These are phyloP conservation scores for Stromatinia cepivora DNA, from an alignment of 2,329 filamentous ascomycete genomes.

Conservation along the genomic window DNA sequence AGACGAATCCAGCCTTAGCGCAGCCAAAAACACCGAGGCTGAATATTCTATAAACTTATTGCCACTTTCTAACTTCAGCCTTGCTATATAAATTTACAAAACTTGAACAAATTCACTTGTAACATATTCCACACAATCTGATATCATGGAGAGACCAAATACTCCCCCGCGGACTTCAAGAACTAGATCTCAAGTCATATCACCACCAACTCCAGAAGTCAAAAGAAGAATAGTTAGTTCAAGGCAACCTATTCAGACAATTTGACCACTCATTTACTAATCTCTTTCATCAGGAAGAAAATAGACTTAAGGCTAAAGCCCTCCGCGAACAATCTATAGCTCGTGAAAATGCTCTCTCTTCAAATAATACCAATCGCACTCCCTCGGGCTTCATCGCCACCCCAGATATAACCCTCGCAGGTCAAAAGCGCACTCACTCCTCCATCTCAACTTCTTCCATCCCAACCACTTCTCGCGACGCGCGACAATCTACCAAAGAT, in stretches of 20 bases:
- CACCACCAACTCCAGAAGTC: constrained; percentile 56
- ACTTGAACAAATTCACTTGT: not conserved
- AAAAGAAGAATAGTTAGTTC: constrained; percentile 55
- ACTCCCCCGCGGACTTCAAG: constrained; percentile 29
- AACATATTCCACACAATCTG: not conserved
- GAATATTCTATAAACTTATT: constrained; percentile 6
- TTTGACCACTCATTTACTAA: not conserved
- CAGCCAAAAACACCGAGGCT: constrained; percentile 12
- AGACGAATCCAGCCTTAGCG: constrained; percentile 10
- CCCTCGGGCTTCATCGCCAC: constrained; percentile 72
- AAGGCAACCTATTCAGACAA: not conserved
- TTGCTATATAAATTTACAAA: not conserved
- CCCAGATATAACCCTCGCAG: constrained; percentile 59
- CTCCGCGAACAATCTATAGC: constrained; percentile 72
- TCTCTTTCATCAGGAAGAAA: constrained; percentile 67
- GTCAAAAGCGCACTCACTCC: constrained; percentile 70
- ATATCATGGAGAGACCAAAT: constrained; percentile 32
- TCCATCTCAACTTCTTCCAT: constrained; percentile 56
- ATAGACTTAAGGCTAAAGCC: constrained; percentile 84
- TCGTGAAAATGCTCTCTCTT: constrained; percentile 51
- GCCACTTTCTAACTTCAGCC: constrained; percentile 20
- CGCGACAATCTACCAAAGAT: constrained; percentile 44
- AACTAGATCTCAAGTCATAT: constrained; percentile 30
- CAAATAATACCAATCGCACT: constrained; percentile 46
- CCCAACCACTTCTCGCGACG: constrained; percentile 68